Percentiles rank a stretch among this genome's conserved stretches.
These are phyloP conservation scores for Ochetophila trinervis DNA, from an alignment of 306 rosid genomes.

Conservation along the genomic window DNA sequence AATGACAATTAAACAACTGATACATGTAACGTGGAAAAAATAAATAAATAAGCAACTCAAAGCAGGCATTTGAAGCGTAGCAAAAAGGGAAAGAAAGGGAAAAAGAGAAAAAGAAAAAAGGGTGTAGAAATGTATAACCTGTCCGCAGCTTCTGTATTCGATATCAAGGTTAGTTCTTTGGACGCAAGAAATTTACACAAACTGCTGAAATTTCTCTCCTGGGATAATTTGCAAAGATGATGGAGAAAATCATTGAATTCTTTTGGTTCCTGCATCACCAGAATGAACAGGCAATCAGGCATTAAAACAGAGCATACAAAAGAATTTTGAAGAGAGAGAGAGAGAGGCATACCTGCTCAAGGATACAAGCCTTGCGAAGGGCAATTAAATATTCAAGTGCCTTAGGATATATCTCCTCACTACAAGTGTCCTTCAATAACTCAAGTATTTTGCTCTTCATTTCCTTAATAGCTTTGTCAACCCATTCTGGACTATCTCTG, in stretches of 20 bases:
- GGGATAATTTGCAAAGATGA: conserved; percentile 56
- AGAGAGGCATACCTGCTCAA: conserved; percentile 59
- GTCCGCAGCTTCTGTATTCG: conserved; percentile 76
- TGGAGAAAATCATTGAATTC: conserved; percentile 71
- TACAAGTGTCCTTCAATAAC: conserved; percentile 61
- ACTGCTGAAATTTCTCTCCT: conserved; percentile 43
- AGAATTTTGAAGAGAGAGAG: not conserved
- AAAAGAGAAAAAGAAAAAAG: conserved; percentile 12
- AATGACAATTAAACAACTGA: conserved; percentile 15
- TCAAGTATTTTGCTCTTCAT: conserved; percentile 63
- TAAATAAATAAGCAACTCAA: not conserved
- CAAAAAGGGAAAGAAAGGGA: too few species aligned
- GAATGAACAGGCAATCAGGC: not conserved
- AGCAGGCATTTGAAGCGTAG: conserved; percentile 1
- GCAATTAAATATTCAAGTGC: conserved; percentile 57
- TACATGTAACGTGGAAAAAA: not conserved
- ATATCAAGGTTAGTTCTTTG: conserved; percentile 55
- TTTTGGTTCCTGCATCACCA: conserved; percentile 70
- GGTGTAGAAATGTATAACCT: conserved; percentile 40
- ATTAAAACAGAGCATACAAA: not conserved
- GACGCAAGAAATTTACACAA: conserved; percentile 65
- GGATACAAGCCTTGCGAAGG: conserved; percentile 84
- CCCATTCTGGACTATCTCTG: conserved; percentile 71
- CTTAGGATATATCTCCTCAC: conserved; percentile 53
- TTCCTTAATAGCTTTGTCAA: conserved; percentile 60